Evolutionary conservation across 1,284 basidiomycete species (phyloP), one percentile per base, ranked within the genome.

Genomic region (Apiotrichum montevideense): DNA sequence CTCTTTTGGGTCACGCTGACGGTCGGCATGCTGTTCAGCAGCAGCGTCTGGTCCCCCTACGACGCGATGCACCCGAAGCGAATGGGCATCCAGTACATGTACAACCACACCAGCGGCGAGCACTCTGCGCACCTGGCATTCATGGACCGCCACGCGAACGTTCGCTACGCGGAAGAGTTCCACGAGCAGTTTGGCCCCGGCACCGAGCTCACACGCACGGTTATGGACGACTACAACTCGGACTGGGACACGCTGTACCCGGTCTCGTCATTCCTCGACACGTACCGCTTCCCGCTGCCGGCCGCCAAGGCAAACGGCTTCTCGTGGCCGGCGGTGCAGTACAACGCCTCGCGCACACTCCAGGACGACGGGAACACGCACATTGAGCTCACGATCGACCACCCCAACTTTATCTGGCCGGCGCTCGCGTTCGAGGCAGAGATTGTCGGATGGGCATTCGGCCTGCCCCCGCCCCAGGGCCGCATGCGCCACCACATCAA

Each of bases 391-490:
- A 77, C 81, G 46, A 81, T 97, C 46, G 78, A 83, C 46, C 93
- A 97, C 77, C 88, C 90, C 2, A 87, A 86, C 9, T 55, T 75
- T 10, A 70, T 73, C 10, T 70, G 54, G 61, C 55, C 70, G 83
- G 91, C 90, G 1, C 82, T 98, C 53, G 88, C 91, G 0, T 98
- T 98, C 68, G 87, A 94, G 54, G 94, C 91, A 0, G 87, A 96
- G 61, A 89, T 98, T 6, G 73, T 94, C 14, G 78, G 83, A 54
- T 98, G 95, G 95, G 87, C 82, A 35, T 79, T 92, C 42, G 87
- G 90, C 67, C 79, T 85, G 61, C 81, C 83, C 56, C 87, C 89
- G 0, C 89, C 90, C 0, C 74, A 83, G 47, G 83, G 85, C 59
- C 80, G 82, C 64, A 82, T 83, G n/a, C 81, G 91, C 6, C 95